Evolutionary conservation across 768 basidiomycete genomes (phyloP), one percentile per base, ranked within the genome.

Genomic region (Mycena floridula): DNA sequence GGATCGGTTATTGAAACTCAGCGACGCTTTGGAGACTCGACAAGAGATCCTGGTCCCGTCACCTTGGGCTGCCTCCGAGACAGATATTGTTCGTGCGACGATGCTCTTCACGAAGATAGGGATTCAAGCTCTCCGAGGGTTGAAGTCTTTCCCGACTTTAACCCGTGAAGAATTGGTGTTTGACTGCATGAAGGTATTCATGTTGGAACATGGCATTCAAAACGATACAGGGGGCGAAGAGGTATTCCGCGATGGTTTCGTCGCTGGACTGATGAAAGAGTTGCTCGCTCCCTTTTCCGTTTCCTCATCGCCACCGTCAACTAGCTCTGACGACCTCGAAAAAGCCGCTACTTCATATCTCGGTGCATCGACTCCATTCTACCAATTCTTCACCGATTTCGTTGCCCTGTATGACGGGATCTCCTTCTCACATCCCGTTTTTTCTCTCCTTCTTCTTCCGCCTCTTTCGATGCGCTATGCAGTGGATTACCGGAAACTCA

Each of bases 321-420:
- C 50, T 48, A 20, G 54, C 44, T 12, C 58, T 41, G 26, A 45
- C 25, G 44, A 53, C 32, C 60, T 89, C 43, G 85, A 89, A 50
- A 53, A 63, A 5, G 78, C 75, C 2, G 72, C 85, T 2, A 47
- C 57, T 11, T 65, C 67, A 21, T 82, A 82, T 59, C 75, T 90
- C n/a, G 81, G 84, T 0, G 49, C 70, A 1, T 63, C 67, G 4
- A 81, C 82, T 0, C 90, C 93, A 0, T 97, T 97, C 70, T 96
- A 81, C 68, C 92, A 95, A 60, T 90, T 86, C 56, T 98, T 92
- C 66, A 86, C 85, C 12, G 93, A 96, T 62, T 85, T 96, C 57
- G 72, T 95, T 45, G 82, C 78, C 1, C 66, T 97, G n/a, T 98
- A 94, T 63, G 88, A 90, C 55, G 77, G 90, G 3, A 81, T 92